A percentile compares a stretch with the other conserved stretches of the same genome.
Evolutionary conservation across 1,284 basidiomycete species (phyloP).

Genomic region (Vanrija sp.): DNA sequence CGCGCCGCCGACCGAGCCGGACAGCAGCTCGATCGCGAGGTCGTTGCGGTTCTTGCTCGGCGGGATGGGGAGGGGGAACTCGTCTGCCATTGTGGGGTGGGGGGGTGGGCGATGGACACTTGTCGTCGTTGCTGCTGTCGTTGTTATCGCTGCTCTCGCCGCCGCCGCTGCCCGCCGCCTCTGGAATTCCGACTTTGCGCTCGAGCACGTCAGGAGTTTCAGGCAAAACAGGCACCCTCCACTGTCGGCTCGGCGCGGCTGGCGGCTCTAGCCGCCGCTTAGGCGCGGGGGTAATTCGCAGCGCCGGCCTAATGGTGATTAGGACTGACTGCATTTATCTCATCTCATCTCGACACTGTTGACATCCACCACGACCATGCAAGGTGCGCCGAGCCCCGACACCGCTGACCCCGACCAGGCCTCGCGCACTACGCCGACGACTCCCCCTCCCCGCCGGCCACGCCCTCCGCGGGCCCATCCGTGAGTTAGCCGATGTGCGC

Average conservation of each 20-base stretch:
- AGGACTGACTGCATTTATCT: too few species aligned
- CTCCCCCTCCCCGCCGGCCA: constrained; percentile 8
- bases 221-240: too few species aligned
- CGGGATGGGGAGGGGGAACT: constrained; percentile 28
- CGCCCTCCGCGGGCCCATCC: constrained; percentile 7
- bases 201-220: too few species aligned
- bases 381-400: constrained; percentile 1
- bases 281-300: too few species aligned
- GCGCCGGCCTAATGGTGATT: too few species aligned
- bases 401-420: constrained; percentile 9
- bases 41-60: constrained; percentile 36
- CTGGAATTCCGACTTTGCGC: too few species aligned
- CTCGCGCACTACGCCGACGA: constrained; percentile 15
- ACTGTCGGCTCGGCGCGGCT: too few species aligned
- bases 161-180: too few species aligned
- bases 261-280: too few species aligned
- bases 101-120: too few species aligned
- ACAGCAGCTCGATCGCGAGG: constrained; percentile 46
- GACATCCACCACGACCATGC: constrained; percentile 3
- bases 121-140: too few species aligned
- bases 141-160: too few species aligned
- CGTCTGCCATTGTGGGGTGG: constrained; percentile 9
- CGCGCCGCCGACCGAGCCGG: constrained; percentile 50
- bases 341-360: not conserved
- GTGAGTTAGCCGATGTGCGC: constrained; percentile 4